Base-by-base conservation (phyloP, 139 green algal species). In the Zygnema circumcarinatum region DNA sequence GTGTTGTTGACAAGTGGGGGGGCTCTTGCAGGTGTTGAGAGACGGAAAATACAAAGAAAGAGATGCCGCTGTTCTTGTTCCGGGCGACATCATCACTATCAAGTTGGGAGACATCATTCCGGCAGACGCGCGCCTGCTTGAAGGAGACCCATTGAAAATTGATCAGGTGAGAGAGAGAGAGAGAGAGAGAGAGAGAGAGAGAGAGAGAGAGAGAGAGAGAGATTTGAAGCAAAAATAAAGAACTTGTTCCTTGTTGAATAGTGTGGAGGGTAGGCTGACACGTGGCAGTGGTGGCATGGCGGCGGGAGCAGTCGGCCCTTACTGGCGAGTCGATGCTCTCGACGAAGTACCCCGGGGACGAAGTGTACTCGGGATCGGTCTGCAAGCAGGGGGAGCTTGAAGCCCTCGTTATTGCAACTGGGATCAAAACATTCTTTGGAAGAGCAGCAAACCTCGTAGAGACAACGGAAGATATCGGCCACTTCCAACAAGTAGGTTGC, bases 401-500 rank as follows among this genome's bases (percentile, higher is more conserved):
- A 40, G 92, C 91, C 29, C 91, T 96, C 38, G 86, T 97, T 38
- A 87, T 95, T 47, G 93, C 92, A 1, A 47, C 93, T 96, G 78
- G 86, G 42, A 62, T 40, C 38, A 90, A 97, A 91, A 98, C 96
- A 72, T 98, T 98, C 93, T 97, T 98, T 83, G 94, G 94, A n/a
- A 94, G 94, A 53, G 94, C 96, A 36, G 95, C 95, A 74, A 89
- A 93, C 1, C 92, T 98, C 31, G 94, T 98, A 0, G 81, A 82
- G 47, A 69, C 47, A 16, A 62, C 72, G 31, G 94, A 98, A 81
- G 94, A 95, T 69, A 92, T 94, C 11, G 94, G 93, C 79, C 96
- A 98, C 90, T 78, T 98, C 16, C 93, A 96, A 81, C 2, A 81
- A 31, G 67, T 86, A 36, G 2, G 75, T 83, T n/a, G n/a, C n/a